Conservation (phyloP, 2,329 filamentous ascomycete species). For the Onygenales sp. region DNA sequence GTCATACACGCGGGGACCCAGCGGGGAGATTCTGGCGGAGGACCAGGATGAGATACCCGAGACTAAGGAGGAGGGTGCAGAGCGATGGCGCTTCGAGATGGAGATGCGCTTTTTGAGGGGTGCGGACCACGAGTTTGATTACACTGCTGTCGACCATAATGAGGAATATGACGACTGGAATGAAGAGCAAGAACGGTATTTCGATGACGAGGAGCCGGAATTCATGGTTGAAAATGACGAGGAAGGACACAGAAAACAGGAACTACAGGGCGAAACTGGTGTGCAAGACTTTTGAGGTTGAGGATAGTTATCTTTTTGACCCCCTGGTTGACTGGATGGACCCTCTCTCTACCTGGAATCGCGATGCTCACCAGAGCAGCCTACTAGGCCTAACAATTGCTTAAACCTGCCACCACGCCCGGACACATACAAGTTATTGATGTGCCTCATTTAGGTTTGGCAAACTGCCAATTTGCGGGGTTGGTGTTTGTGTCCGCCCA, state of each 20-base stretch:
- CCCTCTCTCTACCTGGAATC: neutral
- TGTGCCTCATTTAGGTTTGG: neutral
- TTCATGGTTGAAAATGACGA: constrained; percentile 46
- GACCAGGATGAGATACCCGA: constrained; percentile 48
- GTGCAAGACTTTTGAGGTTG: constrained; percentile 58
- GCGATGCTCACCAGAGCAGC: neutral
- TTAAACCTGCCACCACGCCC: no score
- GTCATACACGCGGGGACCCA: constrained; percentile 41
- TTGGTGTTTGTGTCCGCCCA: neutral
- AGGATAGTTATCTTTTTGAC: neutral
- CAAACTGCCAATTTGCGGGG: neutral
- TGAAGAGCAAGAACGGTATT: constrained; percentile 64
- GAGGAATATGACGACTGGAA: constrained; percentile 60
- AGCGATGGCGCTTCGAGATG: constrained; percentile 64
- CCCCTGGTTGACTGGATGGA: neutral
- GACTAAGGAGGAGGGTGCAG: constrained; percentile 56
- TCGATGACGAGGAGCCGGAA: constrained; percentile 66
- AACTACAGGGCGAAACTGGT: constrained; percentile 53
- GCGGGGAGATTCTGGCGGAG: constrained; percentile 49
- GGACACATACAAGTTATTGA: no score
- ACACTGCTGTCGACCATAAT: constrained; percentile 58
- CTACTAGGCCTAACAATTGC: no score
- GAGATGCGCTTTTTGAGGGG: constrained; percentile 65
- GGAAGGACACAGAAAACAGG: constrained; percentile 19
- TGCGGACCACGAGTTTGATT: constrained; percentile 70